Base-by-base conservation (phyloP, 495 filamentous ascomycete species). In the Tuber calosporum region DNA sequence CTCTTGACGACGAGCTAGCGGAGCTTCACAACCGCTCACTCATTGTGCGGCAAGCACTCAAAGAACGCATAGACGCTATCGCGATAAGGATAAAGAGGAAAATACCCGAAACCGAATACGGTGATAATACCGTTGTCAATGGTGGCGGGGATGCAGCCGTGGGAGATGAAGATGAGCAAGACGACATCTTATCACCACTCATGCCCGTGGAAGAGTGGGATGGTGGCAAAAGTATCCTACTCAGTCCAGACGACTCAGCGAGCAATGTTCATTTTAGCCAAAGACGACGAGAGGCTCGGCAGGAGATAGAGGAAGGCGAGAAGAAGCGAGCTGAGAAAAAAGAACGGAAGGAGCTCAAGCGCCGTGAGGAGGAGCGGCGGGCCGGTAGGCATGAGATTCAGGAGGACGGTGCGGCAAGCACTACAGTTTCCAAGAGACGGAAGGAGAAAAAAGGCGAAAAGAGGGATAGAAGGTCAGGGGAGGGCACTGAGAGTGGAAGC, bases 1-100 rank as follows among this genome's bases (percentile, higher is more conserved):
- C 90, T 20, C 87, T 99, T 42, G 96, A 98, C 83, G 92, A 97
- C 81, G 93, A 95, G 4, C 97, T 99, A 76, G 96, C 98, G 84
- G 91, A 89, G 66, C 88, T 99, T 41, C 96, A 99, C 79, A 85
- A 86, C 78, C 91, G 89, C 79, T 93, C 96, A 22, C 93, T 98
- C 79, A 81, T 85, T 0, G 92, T 99, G 26, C 91, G 96, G 0
- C 88, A 87, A 20, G 87, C 90, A 3, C 87, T 98, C 2, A 89
- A 88, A 79, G 88, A 89, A 53, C 91, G 90, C 40, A 88, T 88
- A 71, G 87, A 89, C 58, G 87, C 91, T 71, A 89, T 88, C 70
- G 82, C 84, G 69, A 86, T 85, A 69, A 93, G 92, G 73, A 83
- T 96, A 19, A 75, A 79, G 67, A 80, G 80, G 38, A 71, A 71